A percentile compares a stretch with the other conserved stretches of the same genome.
Conservation (phyloP, 202 grass and related monocot species). For the Panicum virgatum region DNA sequence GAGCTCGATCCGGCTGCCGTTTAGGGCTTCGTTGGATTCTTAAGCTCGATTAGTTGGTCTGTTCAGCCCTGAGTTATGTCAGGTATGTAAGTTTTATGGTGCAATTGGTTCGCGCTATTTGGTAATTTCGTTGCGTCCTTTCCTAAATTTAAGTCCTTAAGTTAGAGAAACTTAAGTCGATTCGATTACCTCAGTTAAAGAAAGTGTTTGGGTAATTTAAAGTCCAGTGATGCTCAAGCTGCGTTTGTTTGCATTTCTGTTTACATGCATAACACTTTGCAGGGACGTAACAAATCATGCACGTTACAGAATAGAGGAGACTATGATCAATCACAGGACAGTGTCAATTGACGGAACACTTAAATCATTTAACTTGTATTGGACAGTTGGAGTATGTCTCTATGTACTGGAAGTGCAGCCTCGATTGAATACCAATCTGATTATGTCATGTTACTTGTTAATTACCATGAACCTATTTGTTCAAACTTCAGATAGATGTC, state of each 20-base stretch:
- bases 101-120: not conserved
- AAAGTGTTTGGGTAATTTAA: not conserved
- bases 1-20: constrained; percentile 31
- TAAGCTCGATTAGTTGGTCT: not conserved
- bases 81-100: constrained; percentile 10
- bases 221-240: not conserved
- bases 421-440: not conserved
- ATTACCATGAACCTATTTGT: not conserved
- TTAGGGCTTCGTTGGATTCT: not conserved
- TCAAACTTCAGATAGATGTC: not conserved
- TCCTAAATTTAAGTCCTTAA: not conserved
- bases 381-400: not conserved
- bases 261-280: not conserved
- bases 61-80: not conserved
- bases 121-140: not conserved
- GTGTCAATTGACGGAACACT: not conserved
- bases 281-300: not conserved
- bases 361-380: not conserved
- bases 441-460: not conserved
- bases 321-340: not conserved
- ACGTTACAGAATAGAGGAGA: not conserved
- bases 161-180: not conserved
- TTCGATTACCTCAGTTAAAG: not conserved
- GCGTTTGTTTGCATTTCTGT: not conserved
- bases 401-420: not conserved